Conservation (phyloP, 2,329 filamentous ascomycete species). For the Ustulina deusta region DNA sequence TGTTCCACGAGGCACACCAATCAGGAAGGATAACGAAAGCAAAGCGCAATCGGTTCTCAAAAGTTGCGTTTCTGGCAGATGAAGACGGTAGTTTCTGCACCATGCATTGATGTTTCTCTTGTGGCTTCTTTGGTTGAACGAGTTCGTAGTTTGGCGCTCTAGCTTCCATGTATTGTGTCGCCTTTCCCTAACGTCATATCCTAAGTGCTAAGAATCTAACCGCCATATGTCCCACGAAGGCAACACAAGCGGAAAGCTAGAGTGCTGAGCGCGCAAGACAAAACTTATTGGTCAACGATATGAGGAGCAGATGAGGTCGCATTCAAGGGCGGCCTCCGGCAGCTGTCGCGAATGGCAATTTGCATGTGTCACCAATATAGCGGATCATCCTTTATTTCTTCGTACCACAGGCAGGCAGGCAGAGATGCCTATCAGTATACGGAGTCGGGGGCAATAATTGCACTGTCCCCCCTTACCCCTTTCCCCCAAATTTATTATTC, state of each 20-base stretch:
- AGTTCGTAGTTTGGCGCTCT: background rate
- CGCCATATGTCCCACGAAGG: background rate
- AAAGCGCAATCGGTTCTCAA: background rate
- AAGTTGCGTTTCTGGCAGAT: background rate
- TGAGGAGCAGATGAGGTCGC: slow-evolving; percentile 39
- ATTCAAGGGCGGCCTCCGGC: slow-evolving; percentile 45
- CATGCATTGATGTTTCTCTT: background rate
- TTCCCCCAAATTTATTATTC: slow-evolving; percentile 28
- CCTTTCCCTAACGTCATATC: background rate
- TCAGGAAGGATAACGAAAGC: slow-evolving; percentile 2
- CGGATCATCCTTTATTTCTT: slow-evolving; percentile 16
- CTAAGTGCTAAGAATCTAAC: background rate
- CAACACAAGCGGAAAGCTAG: background rate
- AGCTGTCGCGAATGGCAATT: slow-evolving; percentile 45
- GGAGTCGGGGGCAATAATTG: slow-evolving; percentile 18
- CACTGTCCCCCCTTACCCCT: slow-evolving; percentile 30
- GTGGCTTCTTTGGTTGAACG: background rate
- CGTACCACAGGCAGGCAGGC: slow-evolving; percentile 12
- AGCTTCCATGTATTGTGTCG: background rate
- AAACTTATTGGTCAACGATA: slow-evolving; percentile 38
- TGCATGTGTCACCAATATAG: slow-evolving; percentile 33
- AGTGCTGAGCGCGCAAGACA: slow-evolving; percentile 22
- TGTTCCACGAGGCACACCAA: background rate
- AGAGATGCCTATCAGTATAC: slow-evolving; percentile 23
- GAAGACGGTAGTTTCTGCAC: background rate